Base-by-base conservation (phyloP, 2,329 filamentous ascomycete genomes). In the Dactylella cylindrospora region DNA sequence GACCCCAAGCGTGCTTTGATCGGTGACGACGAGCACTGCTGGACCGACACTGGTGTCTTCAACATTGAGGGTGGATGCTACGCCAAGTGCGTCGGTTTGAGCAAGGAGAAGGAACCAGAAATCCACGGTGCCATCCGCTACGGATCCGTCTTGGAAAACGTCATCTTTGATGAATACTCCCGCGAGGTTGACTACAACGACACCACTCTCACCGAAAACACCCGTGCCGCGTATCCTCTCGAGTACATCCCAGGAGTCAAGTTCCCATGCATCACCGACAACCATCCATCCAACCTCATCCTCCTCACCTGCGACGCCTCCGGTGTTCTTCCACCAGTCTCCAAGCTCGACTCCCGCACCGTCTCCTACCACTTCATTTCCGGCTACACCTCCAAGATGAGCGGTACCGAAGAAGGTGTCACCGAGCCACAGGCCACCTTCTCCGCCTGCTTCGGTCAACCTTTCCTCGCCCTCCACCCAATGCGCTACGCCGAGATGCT, bases 21-120 rank as follows among this genome's bases (percentile, higher is more conserved):
- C 70, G 93, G 93, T 73, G 93, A 98, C 71, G 93, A 98, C 73
- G 93, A 98, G 85, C 93, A 98, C 83, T 97, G 93, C 86, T 98
- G 93, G 93, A 90, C 85, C 70, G 93, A 98, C 74, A 83, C 77
- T 57, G 93, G 93, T 74, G 84, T 98, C 73, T 98, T 98, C 86
- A 98, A 98, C 83, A 98, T 98, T 60, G 93, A 98, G 78, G 93
- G 93, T 71, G 93, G 93, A 67, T 98, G 93, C 83, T 98, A 98
- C 78, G 93, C 93, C 76, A 98, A 98, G 85, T 91, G 86, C 76
- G 91, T 98, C 73, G 91, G 91, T 68, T 85, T 98, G 54, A 96
- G 93, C 17, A 90, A 85, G 41, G 93, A 98, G 81, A 98, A 97
- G 83, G 93, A 98, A 77, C 93, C 93, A 51, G 93, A 98, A 80